These are phyloP conservation scores for Neurospora terricola DNA, from an alignment of 495 filamentous ascomycete genomes.

Conservation along the genomic window DNA sequence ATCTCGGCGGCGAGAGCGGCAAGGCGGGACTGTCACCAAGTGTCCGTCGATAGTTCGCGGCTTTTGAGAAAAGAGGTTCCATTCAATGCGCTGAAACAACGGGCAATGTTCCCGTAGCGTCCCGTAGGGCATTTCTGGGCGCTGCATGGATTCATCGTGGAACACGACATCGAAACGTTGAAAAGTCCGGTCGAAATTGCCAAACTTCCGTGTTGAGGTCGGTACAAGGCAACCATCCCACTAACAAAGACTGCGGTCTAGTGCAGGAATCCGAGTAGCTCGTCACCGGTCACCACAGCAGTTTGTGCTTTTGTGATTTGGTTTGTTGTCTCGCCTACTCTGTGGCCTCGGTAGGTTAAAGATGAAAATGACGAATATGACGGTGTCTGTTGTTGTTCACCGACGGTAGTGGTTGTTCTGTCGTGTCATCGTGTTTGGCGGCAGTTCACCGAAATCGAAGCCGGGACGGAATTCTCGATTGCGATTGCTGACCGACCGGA, in stretches of 20 bases:
- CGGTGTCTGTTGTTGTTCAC: not conserved
- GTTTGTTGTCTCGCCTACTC: not conserved
- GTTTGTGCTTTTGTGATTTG: not conserved
- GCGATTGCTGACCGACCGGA: not conserved
- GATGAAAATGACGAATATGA: not conserved
- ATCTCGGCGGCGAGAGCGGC: not conserved
- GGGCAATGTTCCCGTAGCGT: not conserved
- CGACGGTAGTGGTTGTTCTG: not conserved
- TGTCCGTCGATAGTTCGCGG: not conserved
- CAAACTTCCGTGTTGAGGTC: not conserved
- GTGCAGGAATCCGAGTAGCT: not conserved
- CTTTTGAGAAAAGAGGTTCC: not conserved
- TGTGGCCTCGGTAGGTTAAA: not conserved
- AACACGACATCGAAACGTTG: not conserved
- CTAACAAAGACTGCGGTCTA: not conserved
- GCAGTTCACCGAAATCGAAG: not conserved
- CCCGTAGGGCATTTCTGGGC: not conserved
- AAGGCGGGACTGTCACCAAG: not conserved
- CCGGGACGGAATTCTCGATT: not conserved
- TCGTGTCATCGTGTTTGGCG: not conserved
- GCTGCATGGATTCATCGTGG: not conserved
- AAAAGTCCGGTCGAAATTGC: not conserved
- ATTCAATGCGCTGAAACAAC: not conserved
- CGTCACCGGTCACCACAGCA: not conserved
- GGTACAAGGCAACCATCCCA: not conserved